These are phyloP conservation scores for Sarocladium kiliense DNA, from an alignment of 2,329 filamentous ascomycete genomes.

Conservation along the genomic window DNA sequence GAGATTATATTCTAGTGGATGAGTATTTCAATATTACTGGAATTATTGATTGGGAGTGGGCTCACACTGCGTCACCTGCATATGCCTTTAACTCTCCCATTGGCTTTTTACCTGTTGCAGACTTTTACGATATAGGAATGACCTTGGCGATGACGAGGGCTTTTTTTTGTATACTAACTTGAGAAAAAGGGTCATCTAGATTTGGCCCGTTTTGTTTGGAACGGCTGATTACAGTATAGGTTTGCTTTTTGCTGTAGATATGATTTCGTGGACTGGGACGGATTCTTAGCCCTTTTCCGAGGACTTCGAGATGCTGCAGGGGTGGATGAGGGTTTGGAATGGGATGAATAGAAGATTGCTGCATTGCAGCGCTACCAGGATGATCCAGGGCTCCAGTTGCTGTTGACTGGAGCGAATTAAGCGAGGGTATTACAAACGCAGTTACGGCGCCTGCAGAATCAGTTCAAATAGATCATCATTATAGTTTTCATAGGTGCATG, in stretches of 20 bases:
- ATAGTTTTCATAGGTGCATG: constrained; percentile 20
- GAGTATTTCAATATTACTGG: constrained; percentile 40
- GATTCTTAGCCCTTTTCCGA: constrained; percentile 34
- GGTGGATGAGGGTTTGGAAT: constrained; percentile 28
- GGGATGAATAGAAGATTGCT: constrained; percentile 30
- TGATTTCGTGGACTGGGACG: constrained; percentile 35
- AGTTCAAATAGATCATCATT: too few relatives aligned
- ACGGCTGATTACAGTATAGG: constrained; percentile 33
- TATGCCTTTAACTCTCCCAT: constrained; percentile 38
- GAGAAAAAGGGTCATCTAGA: constrained; percentile 27
- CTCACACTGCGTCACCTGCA: constrained; percentile 27
- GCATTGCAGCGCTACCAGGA: constrained; percentile 29
- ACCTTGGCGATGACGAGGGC: constrained; percentile 33
- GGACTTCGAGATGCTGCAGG: constrained; percentile 30
- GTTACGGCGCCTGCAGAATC: too few relatives aligned
- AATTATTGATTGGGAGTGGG: constrained; percentile 41
- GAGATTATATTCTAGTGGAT: constrained; percentile 42
- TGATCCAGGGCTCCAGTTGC: too few relatives aligned
- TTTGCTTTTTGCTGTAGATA: constrained; percentile 38
- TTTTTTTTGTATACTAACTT: constrained; percentile 25
- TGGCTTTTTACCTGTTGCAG: constrained; percentile 31
- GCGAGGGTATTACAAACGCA: too few relatives aligned
- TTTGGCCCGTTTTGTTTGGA: constrained; percentile 29
- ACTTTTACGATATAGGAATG: constrained; percentile 32
- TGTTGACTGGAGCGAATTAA: too few relatives aligned